Base-by-base conservation (phyloP, 768 basidiomycete genomes). In the Trametes cubensis region DNA sequence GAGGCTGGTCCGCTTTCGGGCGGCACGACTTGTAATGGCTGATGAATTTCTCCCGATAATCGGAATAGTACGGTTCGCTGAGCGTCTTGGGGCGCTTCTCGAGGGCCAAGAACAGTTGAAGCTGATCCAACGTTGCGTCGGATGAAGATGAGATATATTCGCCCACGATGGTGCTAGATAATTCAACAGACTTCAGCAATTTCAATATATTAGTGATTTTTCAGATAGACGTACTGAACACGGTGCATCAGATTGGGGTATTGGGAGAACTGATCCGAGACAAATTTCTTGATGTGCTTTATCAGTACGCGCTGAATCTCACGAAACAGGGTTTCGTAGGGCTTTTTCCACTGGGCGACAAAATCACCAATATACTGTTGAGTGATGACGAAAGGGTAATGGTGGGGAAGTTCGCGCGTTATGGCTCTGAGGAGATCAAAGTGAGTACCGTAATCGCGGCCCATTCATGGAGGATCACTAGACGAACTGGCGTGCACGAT, bases 361-460 rank as follows among this genome's bases (percentile, higher is more conserved):
- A 85, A 70, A 0, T 71, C 59, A 2, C 67, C 55, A 54, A 91
- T 86, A 61, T 81, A 86, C 0, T 71, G 68, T 11, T 77, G 71
- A 50, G 85, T 82, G 0, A 90, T 85, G 0, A 85, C 75, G 61
- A 86, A 90, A 0, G 89, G 88, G 61, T 84, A 87, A 61, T 81
- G 80, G 15, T 83, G 85, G 0, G 88, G 89, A 0, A 91, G 79
- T 66, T 91, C 89, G 1, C 90, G 83, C 0, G 88, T 86, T 4
- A 85, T 80, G 1, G 89, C 83, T 21, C 90, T 92, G 58, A 54
- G 47, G 10, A 17, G 53, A 7, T 15, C 26, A 0, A 50, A 14
- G 48, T 30, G 25, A 38, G 20, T 3, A 0, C 18, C 34, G 34
- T 34, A 10, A n/a, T n/a, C n/a, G 34, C 34, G 11, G 10, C 34